Base-by-base conservation (phyloP, 2,329 filamentous ascomycete species). In the Verticillium klebahnii region DNA sequence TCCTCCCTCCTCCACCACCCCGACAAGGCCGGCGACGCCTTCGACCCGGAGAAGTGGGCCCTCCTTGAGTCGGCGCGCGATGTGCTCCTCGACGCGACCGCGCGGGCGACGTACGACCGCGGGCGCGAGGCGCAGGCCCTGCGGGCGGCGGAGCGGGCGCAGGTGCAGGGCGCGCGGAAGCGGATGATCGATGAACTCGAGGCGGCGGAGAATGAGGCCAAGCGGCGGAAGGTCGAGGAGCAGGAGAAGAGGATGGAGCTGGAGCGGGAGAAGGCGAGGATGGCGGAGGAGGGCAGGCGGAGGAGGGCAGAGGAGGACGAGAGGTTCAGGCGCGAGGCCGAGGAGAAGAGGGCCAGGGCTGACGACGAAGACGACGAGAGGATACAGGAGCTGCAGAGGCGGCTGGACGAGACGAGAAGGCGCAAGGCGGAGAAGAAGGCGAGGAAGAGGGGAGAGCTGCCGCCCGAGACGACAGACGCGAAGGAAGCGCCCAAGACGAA, bases 1-100 rank as follows among this genome's bases (percentile, higher is more conserved):
- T 88, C 89, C 34, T 92, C 92, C 3, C 81, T 97, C n/a, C 92
- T 92, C 71, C 92, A 93, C 79, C 94, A 98, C 74, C 94, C 94
- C 1, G 94, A 98, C 82, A 97, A 97, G 78, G 88, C 93, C 61
- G 85, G 88, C 65, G 86, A 85, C 59, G 79, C 83, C 40, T 92
- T 89, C 69, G 92, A 95, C 67, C 83, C 91, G 56, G 88, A 89
- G 61, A 91, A 90, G 70, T 98, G 96, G 80, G 91, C 97, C 74
- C 82, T 90, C 1, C 87, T 96, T 62, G 90, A 93, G 71, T 90
- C 90, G 64, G 93, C 92, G n/a, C 87, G 92, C 72, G 92, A 96
- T 75, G 85, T 97, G 2, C 85, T 98, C 2, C 85, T 86, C 32
- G 89, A 93, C 66, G 77, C 86, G 0, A 84, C 83, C 15, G 84